These are phyloP conservation scores for Aspergillus tamarii DNA, from an alignment of 2,329 filamentous ascomycete species.

Conservation along the genomic window DNA sequence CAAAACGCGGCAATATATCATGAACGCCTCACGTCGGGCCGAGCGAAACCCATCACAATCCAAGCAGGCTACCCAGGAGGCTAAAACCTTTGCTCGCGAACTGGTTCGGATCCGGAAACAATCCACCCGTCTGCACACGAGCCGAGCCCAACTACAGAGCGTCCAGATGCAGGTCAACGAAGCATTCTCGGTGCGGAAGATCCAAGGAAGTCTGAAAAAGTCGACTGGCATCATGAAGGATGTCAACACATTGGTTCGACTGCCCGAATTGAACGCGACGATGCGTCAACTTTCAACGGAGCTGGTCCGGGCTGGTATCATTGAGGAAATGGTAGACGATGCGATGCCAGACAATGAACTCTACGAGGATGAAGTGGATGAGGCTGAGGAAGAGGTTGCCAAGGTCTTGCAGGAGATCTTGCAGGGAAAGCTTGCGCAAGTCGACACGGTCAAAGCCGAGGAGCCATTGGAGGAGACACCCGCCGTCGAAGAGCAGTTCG, in stretches of 20 bases:
- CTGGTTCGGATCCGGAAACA: conserved; percentile 81
- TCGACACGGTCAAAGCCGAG: conserved; percentile 60
- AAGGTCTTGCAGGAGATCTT: conserved; percentile 90
- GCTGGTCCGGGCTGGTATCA: conserved; percentile 91
- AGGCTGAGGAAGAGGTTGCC: conserved; percentile 84
- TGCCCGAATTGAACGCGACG: conserved; percentile 84
- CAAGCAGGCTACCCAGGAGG: conserved; percentile 78
- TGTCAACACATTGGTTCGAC: conserved; percentile 79
- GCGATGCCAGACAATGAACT: conserved; percentile 74
- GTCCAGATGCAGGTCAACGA: conserved; percentile 98
- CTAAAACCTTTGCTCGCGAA: conserved; percentile 85
- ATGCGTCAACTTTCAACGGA: conserved; percentile 88
- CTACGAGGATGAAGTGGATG: conserved; percentile 71
- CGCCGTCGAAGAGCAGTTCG: conserved; percentile 70
- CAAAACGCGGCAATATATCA: conserved; percentile 83
- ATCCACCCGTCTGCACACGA: conserved; percentile 73
- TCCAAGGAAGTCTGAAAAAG: conserved; percentile 85
- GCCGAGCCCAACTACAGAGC: conserved; percentile 86
- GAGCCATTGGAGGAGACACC: conserved; percentile 56
- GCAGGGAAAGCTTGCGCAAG: conserved; percentile 75
- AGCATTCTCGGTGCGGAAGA: conserved; percentile 92
- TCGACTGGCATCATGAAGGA: conserved; percentile 96
- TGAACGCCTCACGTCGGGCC: conserved; percentile 78
- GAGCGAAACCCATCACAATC: conserved; percentile 78
- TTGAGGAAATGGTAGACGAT: conserved; percentile 96